phyloP scores from a whole-genome alignment of 371 early-diverging fungal genomes.

The Syncephalis plumigaleata region DNA sequence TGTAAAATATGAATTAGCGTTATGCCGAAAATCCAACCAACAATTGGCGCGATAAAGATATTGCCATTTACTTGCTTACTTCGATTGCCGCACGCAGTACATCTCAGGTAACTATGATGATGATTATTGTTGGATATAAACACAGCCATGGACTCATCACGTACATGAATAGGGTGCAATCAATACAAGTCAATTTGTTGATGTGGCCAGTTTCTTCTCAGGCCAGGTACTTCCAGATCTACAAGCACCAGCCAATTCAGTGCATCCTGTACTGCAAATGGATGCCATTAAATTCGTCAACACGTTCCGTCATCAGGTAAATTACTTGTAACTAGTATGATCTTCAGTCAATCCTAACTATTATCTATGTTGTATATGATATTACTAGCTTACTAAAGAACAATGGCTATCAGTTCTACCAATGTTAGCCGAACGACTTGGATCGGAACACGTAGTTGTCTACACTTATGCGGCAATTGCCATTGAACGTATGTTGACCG shows the following conservation, averaged over 20 bases:
- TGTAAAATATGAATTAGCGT: background rate
- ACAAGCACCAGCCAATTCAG: conserved; percentile 42
- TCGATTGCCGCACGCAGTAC: conserved; percentile 61
- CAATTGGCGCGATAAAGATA: conserved; percentile 95
- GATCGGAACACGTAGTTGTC: conserved; percentile 62
- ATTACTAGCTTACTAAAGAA: conserved; percentile 21
- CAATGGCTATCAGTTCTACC: conserved; percentile 62
- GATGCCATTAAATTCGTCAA: conserved; percentile 85
- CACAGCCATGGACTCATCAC: no score
- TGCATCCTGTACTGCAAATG: conserved; percentile 78
- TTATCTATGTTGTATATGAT: no score
- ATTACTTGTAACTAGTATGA: background rate
- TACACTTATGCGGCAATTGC: conserved; percentile 85
- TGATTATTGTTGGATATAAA: no score
- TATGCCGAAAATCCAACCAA: conserved; percentile 29
- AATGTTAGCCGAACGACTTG: conserved; percentile 59
- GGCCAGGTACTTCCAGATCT: conserved; percentile 69
- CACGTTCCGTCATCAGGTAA: conserved; percentile 79
- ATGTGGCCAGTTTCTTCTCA: conserved; percentile 67
- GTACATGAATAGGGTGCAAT: conserved; percentile 53
- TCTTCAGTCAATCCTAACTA: background rate
- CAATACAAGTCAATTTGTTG: conserved; percentile 52
- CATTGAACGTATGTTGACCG: conserved; percentile 75
- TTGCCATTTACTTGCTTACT: conserved; percentile 79
- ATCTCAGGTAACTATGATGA: conserved; percentile 19